Evolutionary conservation across 2,329 filamentous ascomycete genomes (phyloP).

Genomic region (Nemania serpens): DNA sequence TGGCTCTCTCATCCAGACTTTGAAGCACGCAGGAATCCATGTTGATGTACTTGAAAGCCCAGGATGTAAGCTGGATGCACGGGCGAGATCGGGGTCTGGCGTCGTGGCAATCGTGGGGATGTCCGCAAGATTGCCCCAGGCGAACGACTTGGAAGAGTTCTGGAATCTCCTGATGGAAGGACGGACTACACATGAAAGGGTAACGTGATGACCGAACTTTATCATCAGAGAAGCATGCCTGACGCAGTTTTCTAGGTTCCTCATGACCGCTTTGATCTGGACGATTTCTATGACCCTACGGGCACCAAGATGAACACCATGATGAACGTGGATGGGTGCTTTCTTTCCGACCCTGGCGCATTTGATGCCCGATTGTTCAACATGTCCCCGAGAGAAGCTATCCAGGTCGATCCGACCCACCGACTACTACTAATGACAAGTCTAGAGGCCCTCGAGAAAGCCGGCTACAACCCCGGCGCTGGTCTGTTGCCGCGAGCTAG

Average conservation of each 20-base stretch:
- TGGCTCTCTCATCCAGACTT: neutral
- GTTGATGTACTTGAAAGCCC: neutral
- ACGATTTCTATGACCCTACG: constrained; percentile 34
- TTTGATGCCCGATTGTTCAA: constrained; percentile 34
- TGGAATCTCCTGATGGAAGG: constrained; percentile 40
- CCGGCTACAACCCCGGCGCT: constrained; percentile 30
- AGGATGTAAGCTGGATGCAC: neutral
- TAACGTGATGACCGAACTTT: constrained; percentile 3
- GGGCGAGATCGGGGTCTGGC: constrained; percentile 1
- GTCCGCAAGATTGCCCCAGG: constrained; percentile 41
- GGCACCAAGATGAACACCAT: constrained; percentile 33
- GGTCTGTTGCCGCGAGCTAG: constrained; percentile 13
- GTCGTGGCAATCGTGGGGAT: constrained; percentile 46
- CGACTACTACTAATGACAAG: constrained; percentile 29
- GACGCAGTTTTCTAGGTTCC: constrained; percentile 27
- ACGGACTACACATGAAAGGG: constrained; percentile 36
- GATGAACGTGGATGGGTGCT: constrained; percentile 30
- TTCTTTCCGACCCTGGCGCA: constrained; percentile 32
- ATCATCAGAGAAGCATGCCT: neutral
- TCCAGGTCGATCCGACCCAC: constrained; percentile 28
- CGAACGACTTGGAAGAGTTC: constrained; percentile 42
- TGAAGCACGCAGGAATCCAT: constrained; percentile 9
- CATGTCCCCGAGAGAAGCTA: constrained; percentile 31
- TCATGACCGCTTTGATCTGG: constrained; percentile 30
- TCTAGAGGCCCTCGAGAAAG: constrained; percentile 35